Evolutionary conservation across 768 basidiomycete genomes (phyloP).

Genomic region (Tulasnella calospora): DNA sequence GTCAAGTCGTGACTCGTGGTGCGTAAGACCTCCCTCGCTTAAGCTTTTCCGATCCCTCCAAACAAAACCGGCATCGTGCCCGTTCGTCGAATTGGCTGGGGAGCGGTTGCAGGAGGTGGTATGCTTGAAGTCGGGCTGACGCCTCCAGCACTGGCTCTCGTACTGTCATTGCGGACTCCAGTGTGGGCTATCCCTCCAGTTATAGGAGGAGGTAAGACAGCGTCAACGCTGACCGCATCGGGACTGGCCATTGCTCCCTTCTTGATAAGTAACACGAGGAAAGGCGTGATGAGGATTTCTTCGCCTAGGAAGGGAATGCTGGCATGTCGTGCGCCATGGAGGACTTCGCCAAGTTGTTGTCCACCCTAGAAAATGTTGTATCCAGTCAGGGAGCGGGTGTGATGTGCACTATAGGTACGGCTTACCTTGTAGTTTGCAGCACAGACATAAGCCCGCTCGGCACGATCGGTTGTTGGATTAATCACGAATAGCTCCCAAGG

Average conservation of each 20-base stretch:
- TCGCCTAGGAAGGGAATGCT: constrained; percentile 14
- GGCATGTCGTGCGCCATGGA: neutral
- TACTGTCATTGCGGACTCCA: neutral
- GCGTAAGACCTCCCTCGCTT: neutral
- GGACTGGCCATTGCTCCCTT: constrained; percentile 7
- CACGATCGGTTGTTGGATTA: neutral
- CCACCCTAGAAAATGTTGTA: neutral
- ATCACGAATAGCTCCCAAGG: constrained; percentile 5
- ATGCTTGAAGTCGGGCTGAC: neutral
- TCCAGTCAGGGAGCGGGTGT: neutral
- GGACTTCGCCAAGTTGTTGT: constrained; percentile 19
- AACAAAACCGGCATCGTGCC: neutral
- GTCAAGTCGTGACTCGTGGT: neutral
- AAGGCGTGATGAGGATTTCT: constrained; percentile 18
- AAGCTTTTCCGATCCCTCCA: neutral
- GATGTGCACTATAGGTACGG: neutral
- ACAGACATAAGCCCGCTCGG: neutral
- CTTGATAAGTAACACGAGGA: constrained; percentile 20
- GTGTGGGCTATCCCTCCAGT: neutral
- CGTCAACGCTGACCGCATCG: neutral
- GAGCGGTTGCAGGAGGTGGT: neutral
- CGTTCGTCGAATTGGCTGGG: neutral
- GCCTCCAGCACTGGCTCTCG: neutral
- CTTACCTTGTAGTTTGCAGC: constrained; percentile 13
- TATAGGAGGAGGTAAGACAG: neutral